phyloP scores from a whole-genome alignment of 1,284 basidiomycete species.

The Malassezia caprae region DNA sequence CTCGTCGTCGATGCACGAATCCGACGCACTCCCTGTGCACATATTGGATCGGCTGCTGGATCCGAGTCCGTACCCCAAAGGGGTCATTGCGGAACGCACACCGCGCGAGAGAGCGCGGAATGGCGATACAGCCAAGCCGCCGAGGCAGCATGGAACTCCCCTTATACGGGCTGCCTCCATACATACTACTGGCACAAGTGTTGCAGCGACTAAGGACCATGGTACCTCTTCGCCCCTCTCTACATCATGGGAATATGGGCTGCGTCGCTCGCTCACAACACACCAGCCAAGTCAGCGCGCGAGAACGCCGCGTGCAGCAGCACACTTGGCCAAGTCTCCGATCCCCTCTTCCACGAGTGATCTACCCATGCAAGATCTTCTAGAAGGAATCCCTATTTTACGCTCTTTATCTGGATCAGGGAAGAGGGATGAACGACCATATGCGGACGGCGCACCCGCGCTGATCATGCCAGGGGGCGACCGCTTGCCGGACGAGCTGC shows the following conservation, averaged over 20 bases:
- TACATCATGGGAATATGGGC: background rate
- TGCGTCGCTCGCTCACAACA: background rate
- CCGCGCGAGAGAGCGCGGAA: background rate
- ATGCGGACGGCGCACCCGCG: slow-evolving; percentile 37
- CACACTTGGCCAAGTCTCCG: background rate
- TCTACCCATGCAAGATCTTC: background rate
- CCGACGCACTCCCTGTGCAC: background rate
- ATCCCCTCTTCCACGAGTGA: background rate
- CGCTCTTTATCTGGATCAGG: background rate
- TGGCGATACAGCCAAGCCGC: background rate
- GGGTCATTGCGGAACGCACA: background rate
- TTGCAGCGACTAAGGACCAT: background rate
- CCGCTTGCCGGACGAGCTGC: slow-evolving; percentile 31
- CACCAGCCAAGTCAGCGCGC: background rate
- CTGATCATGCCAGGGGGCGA: slow-evolving; percentile 41
- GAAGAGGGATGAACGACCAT: slow-evolving; percentile 12
- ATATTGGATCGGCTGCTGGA: background rate
- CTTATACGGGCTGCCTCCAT: background rate
- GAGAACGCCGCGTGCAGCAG: background rate
- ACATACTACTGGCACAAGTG: background rate
- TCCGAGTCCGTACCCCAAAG: background rate
- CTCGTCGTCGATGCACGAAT: background rate
- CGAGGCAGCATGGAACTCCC: background rate
- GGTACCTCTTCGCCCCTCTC: background rate
- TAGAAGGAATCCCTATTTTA: background rate